Conservation (phyloP, 106 monocot species). For the Acanthochlamys bracteata region DNA sequence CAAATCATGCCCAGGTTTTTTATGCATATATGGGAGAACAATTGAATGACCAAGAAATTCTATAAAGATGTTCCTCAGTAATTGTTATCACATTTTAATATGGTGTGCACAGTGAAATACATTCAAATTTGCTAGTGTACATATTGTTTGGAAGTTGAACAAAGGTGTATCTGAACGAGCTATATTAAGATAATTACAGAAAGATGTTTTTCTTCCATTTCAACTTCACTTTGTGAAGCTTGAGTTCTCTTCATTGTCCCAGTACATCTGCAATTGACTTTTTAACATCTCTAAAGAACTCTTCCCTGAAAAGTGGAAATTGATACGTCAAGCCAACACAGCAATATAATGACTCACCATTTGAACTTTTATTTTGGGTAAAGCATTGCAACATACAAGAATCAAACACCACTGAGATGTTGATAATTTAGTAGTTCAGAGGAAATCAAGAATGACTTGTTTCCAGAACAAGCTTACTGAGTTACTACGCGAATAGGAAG, state of each 20-base stretch:
- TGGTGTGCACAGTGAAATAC: not conserved
- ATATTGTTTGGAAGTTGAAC: not conserved
- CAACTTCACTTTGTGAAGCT: not conserved
- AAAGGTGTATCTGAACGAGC: not conserved
- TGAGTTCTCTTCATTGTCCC: conserved; percentile 20
- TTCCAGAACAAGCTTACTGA: not conserved
- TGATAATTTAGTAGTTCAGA: not conserved
- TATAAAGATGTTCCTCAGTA: too few species aligned
- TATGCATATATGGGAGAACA: too few species aligned
- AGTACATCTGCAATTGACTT: conserved; percentile 27
- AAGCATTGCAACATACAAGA: not conserved
- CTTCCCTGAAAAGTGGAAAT: conserved; percentile 28
- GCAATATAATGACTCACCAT: not conserved
- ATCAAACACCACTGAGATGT: too few species aligned
- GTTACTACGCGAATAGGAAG: not conserved
- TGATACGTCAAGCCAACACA: not conserved
- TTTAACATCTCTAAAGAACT: conserved; percentile 29
- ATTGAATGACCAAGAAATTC: too few species aligned
- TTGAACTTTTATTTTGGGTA: not conserved
- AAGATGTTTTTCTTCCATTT: not conserved
- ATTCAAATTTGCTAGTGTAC: not conserved
- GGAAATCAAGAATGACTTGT: not conserved
- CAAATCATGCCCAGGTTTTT: too few species aligned
- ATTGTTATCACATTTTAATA: not conserved
- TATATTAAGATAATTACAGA: not conserved